Conservation (phyloP, 2,329 filamentous ascomycete genomes). For the Knufia fluminis region DNA sequence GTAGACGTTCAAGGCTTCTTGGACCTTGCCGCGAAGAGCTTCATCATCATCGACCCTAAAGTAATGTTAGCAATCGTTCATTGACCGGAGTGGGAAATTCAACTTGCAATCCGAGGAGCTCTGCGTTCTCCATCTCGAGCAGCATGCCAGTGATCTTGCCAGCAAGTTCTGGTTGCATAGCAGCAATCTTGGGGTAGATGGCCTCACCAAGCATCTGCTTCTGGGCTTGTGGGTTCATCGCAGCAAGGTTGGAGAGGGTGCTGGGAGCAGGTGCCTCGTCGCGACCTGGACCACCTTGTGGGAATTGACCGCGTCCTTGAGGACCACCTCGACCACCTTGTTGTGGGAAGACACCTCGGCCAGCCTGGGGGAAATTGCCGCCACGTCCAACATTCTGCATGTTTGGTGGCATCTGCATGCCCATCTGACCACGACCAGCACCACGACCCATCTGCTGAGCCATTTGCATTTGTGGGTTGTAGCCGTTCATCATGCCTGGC, state of each 20-base stretch:
- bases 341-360: constrained; percentile 35
- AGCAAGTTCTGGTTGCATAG: constrained; percentile 86
- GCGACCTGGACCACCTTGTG: constrained; percentile 41
- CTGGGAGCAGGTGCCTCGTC: constrained; percentile 32
- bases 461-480: constrained; percentile 57
- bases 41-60: constrained; percentile 78
- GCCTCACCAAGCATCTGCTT: constrained; percentile 98
- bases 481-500: constrained; percentile 64
- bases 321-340: constrained; percentile 31
- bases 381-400: constrained; percentile 39
- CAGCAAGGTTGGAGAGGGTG: constrained; percentile 43
- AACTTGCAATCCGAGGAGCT: constrained; percentile 91
- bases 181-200: constrained; percentile 96
- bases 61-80: constrained; percentile 15
- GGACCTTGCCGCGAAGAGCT: constrained; percentile 88
- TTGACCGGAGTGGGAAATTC: constrained; percentile 14
- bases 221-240: constrained; percentile 63
- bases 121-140: constrained; percentile 95
- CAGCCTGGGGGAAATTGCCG: constrained; percentile 35
- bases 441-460: constrained; percentile 59
- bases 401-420: constrained; percentile 44
- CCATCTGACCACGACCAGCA: constrained; percentile 62
- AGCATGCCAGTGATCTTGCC: constrained; percentile 99
- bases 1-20: constrained; percentile 91
- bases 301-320: constrained; percentile 29